Base-by-base conservation (phyloP, 78 protist species). In the Guillardia theta region DNA sequence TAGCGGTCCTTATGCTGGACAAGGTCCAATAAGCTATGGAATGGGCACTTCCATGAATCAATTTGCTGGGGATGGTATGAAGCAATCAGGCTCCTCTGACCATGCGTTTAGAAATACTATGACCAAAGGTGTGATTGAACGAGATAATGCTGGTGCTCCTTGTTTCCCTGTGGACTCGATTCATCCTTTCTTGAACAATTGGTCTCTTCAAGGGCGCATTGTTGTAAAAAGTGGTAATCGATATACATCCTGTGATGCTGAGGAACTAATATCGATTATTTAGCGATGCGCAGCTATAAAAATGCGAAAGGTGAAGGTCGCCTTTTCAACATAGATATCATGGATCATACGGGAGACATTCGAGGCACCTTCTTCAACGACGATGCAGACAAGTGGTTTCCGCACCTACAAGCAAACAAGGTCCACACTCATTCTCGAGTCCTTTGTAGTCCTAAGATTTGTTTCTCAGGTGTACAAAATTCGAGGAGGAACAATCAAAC, bases 331-430 rank as follows among this genome's bases (percentile, higher is more conserved):
- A 80, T 80, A 22, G 90, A 80, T 48, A 0, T 80, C 37, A 37
- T 80, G 90, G 90, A 80, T 58, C 70, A 22, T 24, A 12, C 33
- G 19, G 90, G 90, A 1, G 90, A 80, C 46, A 80, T 80, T 33
- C 45, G 90, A 18, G 90, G 90, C 44, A 80, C 90, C 48, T 80
- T 80, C 48, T 80, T 80, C 50, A 80, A 80, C 50, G 46, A 39
- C 33, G 90, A 39, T 4, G 45, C 33, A 19, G 90, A 80, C 90
- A 80, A 44, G 90, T 80, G 46, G 46, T 22, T 80, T 3, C 0
- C 1, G 18, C 12, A 3, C 53, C 46, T 76, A 12, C 5, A 19
- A 1, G 39, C 87, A 15, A 37, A 76, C 87, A 76, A 76, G 87
- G 87, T 76, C 44, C 15, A 6, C 30, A 6, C 30, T 19, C 80